Percentiles rank a stretch among this genome's conserved stretches.
These are phyloP conservation scores for Liriodendron chinense DNA, from an alignment of 164 flowering plant genomes.

Conservation along the genomic window DNA sequence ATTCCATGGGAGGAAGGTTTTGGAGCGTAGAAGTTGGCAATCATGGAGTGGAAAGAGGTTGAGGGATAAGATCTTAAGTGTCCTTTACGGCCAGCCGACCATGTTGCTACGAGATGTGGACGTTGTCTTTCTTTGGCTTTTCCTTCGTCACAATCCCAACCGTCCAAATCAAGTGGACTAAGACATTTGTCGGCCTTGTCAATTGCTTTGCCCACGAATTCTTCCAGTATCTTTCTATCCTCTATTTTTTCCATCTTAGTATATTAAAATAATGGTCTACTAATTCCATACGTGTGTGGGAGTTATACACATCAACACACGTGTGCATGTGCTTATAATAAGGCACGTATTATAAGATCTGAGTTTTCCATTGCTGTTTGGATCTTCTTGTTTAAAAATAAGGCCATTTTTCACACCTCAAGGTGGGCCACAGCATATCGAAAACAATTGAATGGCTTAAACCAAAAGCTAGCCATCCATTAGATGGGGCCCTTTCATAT, in stretches of 20 bases:
- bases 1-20: constrained; percentile 39
- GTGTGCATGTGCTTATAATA: no score
- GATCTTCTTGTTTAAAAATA: no score
- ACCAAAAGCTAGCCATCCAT: no score
- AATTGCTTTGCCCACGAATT: constrained; percentile 3
- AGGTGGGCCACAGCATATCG: no score
- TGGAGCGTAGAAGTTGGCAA: constrained; percentile 45
- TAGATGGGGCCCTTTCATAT: no score
- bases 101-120: constrained; percentile 14
- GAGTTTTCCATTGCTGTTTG: no score
- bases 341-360: no score
- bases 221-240: background rate
- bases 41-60: constrained; percentile 16
- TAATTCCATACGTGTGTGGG: no score
- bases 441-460: no score
- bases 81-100: constrained; percentile 33
- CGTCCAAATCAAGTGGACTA: constrained; percentile 21
- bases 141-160: constrained; percentile 7
- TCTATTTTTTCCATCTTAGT: background rate
- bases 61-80: constrained; percentile 26
- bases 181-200: constrained; percentile 9
- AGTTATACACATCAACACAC: no score
- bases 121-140: constrained; percentile 13
- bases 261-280: background rate
- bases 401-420: no score